Evolutionary conservation across 2,329 filamentous ascomycete genomes (phyloP).

Genomic region (Dactylellina parvicollis): DNA sequence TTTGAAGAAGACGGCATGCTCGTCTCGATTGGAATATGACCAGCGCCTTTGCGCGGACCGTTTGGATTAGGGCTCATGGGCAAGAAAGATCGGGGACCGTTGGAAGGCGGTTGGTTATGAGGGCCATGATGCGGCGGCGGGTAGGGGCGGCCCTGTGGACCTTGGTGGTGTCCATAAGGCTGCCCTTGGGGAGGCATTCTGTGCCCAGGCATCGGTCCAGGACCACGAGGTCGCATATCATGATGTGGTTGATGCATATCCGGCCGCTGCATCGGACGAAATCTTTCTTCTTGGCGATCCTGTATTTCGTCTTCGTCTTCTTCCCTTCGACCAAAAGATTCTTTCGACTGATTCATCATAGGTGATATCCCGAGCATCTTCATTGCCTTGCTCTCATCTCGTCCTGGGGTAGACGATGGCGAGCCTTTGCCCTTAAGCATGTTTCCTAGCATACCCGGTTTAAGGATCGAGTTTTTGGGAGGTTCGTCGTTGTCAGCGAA

Average conservation of each 20-base stretch:
- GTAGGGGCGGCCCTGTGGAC: conserved; percentile 22
- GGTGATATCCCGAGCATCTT: conserved; percentile 50
- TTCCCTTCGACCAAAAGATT: conserved; percentile 43
- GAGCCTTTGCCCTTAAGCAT: conserved; percentile 47
- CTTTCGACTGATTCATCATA: conserved; percentile 42
- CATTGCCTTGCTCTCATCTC: conserved; percentile 30
- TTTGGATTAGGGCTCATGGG: conserved; percentile 30
- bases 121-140: conserved; percentile 35
- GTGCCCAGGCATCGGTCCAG: conserved; percentile 24
- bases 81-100: conserved; percentile 39
- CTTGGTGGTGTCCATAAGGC: conserved; percentile 23
- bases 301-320: conserved; percentile 27
- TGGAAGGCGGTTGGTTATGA: conserved; percentile 14
- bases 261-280: conserved; percentile 30
- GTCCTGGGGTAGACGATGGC: conserved; percentile 13
- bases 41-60: conserved; percentile 23
- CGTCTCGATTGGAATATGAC: conserved; percentile 44
- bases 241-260: conserved; percentile 39
- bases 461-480: conserved; percentile 49
- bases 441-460: conserved; percentile 47
- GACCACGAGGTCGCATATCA: conserved; percentile 39
- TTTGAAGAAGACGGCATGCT: conserved; percentile 34
- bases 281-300: conserved; percentile 22
- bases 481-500: conserved; percentile 38
- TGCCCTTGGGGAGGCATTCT: conserved; percentile 25